Percentiles rank a stretch among this genome's conserved stretches.
These are phyloP conservation scores for Curvularia spicifera DNA, from an alignment of 2,329 filamentous ascomycete species.

Conservation along the genomic window DNA sequence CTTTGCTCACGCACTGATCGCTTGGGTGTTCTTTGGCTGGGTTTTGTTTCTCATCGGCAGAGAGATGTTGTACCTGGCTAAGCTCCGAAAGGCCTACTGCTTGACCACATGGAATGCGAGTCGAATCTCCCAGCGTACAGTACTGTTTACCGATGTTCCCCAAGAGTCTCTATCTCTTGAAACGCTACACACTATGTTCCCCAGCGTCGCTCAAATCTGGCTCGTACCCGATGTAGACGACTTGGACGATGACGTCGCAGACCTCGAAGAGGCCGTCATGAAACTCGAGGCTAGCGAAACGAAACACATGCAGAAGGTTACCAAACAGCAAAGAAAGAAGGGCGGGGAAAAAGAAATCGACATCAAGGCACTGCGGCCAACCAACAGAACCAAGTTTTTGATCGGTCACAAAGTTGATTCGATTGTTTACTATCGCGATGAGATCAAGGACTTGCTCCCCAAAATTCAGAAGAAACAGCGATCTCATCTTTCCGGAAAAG, in stretches of 20 bases:
- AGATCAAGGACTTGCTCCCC: slow-evolving; percentile 75
- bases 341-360: slow-evolving; percentile 63
- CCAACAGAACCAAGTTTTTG: slow-evolving; percentile 49
- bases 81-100: slow-evolving; percentile 56
- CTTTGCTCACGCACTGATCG: slow-evolving; percentile 54
- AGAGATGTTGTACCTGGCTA: slow-evolving; percentile 56
- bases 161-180: slow-evolving; percentile 47
- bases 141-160: slow-evolving; percentile 57
- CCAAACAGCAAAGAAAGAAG: slow-evolving; percentile 9
- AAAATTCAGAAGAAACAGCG: slow-evolving; percentile 71
- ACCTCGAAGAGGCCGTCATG: slow-evolving; percentile 52
- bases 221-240: slow-evolving; percentile 55
- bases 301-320: slow-evolving; percentile 38
- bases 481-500: slow-evolving; percentile 69
- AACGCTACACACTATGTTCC: slow-evolving; percentile 49
- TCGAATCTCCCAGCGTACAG: slow-evolving; percentile 55
- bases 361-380: slow-evolving; percentile 65
- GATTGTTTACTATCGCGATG: slow-evolving; percentile 80
- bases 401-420: slow-evolving; percentile 64
- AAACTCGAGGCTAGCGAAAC: slow-evolving; percentile 55
- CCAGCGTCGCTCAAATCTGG: slow-evolving; percentile 53
- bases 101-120: slow-evolving; percentile 53
- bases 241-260: slow-evolving; percentile 51
- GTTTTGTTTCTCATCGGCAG: slow-evolving; percentile 54
- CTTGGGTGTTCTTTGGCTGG: slow-evolving; percentile 52